Evolutionary conservation across 2,329 filamentous ascomycete genomes (phyloP).

Genomic region (Phaeosphaeriaceae sp.): DNA sequence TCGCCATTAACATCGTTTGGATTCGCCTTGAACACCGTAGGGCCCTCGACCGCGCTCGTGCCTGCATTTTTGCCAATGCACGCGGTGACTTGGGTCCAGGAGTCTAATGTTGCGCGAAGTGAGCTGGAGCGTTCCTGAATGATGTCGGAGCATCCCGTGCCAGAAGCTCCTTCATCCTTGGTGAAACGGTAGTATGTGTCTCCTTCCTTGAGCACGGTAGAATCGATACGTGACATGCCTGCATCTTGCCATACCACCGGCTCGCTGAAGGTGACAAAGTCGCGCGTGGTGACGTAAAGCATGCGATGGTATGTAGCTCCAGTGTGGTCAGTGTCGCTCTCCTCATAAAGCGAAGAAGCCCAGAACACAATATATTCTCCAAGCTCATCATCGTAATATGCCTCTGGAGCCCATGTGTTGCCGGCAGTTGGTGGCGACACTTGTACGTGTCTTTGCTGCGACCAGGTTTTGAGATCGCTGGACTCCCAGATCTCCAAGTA

Average conservation of each 20-base stretch:
- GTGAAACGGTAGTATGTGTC: conserved; percentile 61
- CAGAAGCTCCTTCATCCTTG: conserved; percentile 60
- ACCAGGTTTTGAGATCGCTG: conserved; percentile 59
- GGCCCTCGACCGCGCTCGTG: conserved; percentile 58
- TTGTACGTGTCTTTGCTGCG: conserved; percentile 57
- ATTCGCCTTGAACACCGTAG: conserved; percentile 61
- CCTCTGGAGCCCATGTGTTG: conserved; percentile 63
- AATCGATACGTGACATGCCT: conserved; percentile 60
- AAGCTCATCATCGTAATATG: conserved; percentile 56
- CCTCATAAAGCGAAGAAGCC: conserved; percentile 56
- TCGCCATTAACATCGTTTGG: conserved; percentile 58
- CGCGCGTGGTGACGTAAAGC: conserved; percentile 59
- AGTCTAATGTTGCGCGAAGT: conserved; percentile 50
- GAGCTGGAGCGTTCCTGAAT: conserved; percentile 59
- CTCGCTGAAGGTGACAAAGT: conserved; percentile 59
- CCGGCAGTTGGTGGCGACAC: conserved; percentile 59
- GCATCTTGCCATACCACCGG: conserved; percentile 61
- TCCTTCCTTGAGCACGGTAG: conserved; percentile 56
- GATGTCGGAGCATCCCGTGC: conserved; percentile 61
- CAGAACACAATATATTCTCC: conserved; percentile 57
- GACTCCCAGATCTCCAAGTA: conserved; percentile 64
- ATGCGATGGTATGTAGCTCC: conserved; percentile 60
- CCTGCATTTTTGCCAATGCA: conserved; percentile 62
- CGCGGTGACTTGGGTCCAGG: conserved; percentile 55
- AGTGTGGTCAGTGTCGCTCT: conserved; percentile 51